A percentile compares a stretch with the other conserved stretches of the same genome.
Conservation (phyloP, 345 rosid genomes). For the Angophora floribunda region DNA sequence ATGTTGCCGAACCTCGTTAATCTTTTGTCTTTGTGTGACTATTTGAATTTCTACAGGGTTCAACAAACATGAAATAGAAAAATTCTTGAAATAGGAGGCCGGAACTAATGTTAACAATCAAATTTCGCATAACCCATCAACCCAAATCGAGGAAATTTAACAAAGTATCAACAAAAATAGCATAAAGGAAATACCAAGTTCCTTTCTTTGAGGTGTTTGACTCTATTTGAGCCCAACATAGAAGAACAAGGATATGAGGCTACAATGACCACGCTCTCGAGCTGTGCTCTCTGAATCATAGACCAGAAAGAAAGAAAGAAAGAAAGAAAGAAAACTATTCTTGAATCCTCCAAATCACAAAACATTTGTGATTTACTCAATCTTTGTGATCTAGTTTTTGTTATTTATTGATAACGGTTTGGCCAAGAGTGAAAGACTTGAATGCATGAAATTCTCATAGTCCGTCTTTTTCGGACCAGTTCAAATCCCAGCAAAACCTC, state of each 20-base stretch:
- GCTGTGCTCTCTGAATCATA: not conserved
- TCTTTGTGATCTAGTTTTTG: not conserved
- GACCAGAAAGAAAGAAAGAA: not conserved
- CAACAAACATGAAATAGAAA: no score
- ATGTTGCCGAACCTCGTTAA: no score
- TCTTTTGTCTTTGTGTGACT: no score
- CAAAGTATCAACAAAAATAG: no score
- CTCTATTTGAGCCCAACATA: not conserved
- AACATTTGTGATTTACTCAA: not conserved
- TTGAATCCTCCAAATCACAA: not conserved
- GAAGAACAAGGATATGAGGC: not conserved
- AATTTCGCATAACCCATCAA: not conserved
- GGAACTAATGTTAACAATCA: not conserved
- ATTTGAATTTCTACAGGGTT: no score
- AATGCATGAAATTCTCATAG: not conserved
- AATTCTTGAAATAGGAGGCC: no score
- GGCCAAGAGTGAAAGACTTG: not conserved
- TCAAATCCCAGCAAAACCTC: not conserved
- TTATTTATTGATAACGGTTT: not conserved
- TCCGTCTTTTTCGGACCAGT: not conserved
- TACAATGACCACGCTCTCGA: not conserved
- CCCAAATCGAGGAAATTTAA: not conserved
- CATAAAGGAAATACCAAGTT: not conserved
- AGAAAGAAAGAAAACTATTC: no score
- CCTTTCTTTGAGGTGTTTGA: not conserved